Conservation (phyloP, 176 grass and related monocot genomes). For the Otatea glauca region DNA sequence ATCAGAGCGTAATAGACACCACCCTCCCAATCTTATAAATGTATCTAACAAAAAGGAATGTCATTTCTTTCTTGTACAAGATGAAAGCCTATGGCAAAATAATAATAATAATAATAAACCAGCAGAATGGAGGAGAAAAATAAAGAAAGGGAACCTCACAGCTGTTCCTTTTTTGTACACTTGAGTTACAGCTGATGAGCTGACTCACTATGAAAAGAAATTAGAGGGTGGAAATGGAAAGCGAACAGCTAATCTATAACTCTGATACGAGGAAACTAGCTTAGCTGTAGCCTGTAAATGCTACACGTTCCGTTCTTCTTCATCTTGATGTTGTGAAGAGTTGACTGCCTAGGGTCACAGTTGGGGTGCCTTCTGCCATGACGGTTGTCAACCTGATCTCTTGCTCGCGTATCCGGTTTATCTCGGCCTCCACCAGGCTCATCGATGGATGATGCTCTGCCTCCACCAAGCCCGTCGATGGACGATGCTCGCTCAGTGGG, state of each 20-base stretch:
- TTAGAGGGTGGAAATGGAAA: slow-evolving; percentile 1
- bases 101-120: background rate
- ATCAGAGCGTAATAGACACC: background rate
- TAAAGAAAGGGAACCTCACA: slow-evolving; percentile 43
- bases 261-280: slow-evolving; percentile 38
- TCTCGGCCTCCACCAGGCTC: slow-evolving; percentile 76
- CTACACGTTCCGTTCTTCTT: slow-evolving; percentile 34
- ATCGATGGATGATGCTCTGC: slow-evolving; percentile 69
- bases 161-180: slow-evolving; percentile 72
- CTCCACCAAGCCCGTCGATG: slow-evolving; percentile 76
- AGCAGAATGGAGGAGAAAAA: background rate
- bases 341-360: slow-evolving; percentile 95
- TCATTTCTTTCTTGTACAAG: slow-evolving; percentile 25
- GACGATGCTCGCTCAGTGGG: slow-evolving; percentile 52
- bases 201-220: slow-evolving; percentile 38
- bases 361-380: slow-evolving; percentile 64
- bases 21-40: slow-evolving; percentile 3
- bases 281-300: slow-evolving; percentile 5
- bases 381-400: slow-evolving; percentile 79
- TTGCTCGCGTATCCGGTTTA: slow-evolving; percentile 72
- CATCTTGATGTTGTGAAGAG: slow-evolving; percentile 73
- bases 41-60: slow-evolving; percentile 15
- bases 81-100: slow-evolving; percentile 18
- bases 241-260: slow-evolving; percentile 44
- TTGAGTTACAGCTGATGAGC: slow-evolving; percentile 59